Base-by-base conservation (phyloP, 768 basidiomycete genomes). In the Mycena metata region DNA sequence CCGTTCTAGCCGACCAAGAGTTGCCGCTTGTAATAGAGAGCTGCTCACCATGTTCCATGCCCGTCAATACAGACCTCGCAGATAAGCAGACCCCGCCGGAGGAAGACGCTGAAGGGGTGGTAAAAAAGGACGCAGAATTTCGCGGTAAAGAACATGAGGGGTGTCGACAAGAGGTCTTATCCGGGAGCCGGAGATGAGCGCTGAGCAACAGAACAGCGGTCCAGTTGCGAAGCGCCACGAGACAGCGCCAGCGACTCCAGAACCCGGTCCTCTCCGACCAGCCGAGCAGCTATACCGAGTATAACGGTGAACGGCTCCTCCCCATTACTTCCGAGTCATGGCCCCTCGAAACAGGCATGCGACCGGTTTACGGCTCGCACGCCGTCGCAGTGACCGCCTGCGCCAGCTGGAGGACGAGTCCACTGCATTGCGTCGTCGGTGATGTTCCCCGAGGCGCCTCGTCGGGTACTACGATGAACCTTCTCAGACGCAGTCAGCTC, bases 261-360 rank as follows among this genome's bases (percentile, higher is more conserved):
- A 55, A 43, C 36, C 39, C n/a, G 62, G 62, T 35, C 59, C 64
- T 36, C 16, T 42, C 36, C 52, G n/a, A 19, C 54, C 60, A 72
- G 54, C 35, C 52, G 36, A 15, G 68, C 50, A 62, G 26, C 70
- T 68, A 69, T n/a, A n/a, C n/a, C n/a, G n/a, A n/a, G n/a, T n/a
- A n/a, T 61, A 52, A 35, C 16, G 69, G 73, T 42, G 77, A 82
- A 9, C 87, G 85, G 41, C 85, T 92, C 13, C 91, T 91, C 0
- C 82, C 91, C 57, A 92, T 92, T 55, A 88, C 91, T 0, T 85
- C n/a, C n/a, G n/a, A n/a, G n/a, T n/a, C 91, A 1, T 92, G 90
- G 91, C 82, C 91, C 0, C 86, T 85, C 52, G 68, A 70, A 75
- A 83, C 73, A 65, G 75, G 3, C 70, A 78, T 73, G 35, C 62